Conservation (phyloP, 352 stramenopile species). For the Pythium sukuiense region DNA sequence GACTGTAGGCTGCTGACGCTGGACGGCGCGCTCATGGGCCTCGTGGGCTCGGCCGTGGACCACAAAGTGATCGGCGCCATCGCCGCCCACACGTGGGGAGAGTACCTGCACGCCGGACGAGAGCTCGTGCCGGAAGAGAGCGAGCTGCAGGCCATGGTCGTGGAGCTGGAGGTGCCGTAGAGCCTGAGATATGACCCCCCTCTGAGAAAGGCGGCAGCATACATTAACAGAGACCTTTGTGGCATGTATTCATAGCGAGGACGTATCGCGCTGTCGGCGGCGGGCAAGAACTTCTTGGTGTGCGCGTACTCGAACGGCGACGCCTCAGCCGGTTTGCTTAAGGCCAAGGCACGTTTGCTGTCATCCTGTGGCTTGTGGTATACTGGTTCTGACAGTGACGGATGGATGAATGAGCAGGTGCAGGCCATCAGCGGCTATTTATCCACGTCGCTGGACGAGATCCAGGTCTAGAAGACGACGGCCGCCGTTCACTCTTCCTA, state of each 20-base stretch:
- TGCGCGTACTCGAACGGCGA: conserved; percentile 71
- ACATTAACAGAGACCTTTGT: neutral
- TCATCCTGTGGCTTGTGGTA: neutral
- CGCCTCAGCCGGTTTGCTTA: conserved; percentile 60
- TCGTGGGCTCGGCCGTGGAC: conserved; percentile 66
- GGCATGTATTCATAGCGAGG: conserved; percentile 34
- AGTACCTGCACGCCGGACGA: conserved; percentile 76
- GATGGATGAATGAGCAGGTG: conserved; percentile 33
- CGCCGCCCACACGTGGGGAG: conserved; percentile 79
- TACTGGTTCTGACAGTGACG: too few species aligned
- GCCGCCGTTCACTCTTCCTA: neutral
- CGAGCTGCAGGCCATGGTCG: conserved; percentile 60
- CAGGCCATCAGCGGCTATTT: conserved; percentile 63
- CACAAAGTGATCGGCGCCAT: conserved; percentile 87
- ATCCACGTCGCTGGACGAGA: conserved; percentile 64
- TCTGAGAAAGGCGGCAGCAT: neutral
- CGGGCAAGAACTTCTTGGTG: conserved; percentile 71
- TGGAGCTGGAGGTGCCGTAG: conserved; percentile 67
- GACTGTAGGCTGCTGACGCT: conserved; percentile 72
- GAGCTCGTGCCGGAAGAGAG: conserved; percentile 54
- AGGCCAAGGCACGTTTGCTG: conserved; percentile 55
- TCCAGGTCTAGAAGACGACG: conserved; percentile 48
- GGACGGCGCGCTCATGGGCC: conserved; percentile 81
- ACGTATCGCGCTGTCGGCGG: conserved; percentile 59
- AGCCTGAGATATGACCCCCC: neutral